Evolutionary conservation across 73 alveolate species (phyloP).

Genomic region (Paramecium pentaurelia): DNA sequence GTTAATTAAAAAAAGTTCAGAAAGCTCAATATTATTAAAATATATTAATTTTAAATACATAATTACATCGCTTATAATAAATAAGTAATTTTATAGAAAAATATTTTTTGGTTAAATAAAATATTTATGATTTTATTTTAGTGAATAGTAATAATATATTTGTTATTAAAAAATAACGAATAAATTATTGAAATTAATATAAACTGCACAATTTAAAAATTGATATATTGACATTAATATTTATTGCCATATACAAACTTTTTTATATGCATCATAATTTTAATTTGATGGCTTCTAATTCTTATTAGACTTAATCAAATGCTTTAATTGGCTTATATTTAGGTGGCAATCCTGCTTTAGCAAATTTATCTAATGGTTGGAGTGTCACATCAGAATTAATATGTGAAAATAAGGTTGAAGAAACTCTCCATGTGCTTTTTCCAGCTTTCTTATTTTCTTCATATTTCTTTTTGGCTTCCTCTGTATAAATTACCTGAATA

Average conservation of each 20-base stretch:
- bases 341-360: slow-evolving; percentile 32
- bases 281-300: slow-evolving; percentile 27
- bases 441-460: slow-evolving; percentile 52
- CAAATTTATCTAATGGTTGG: slow-evolving; percentile 77
- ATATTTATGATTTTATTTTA: too few relatives aligned
- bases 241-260: not conserved
- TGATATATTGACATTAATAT: not conserved
- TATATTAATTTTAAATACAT: too few relatives aligned
- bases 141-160: not conserved
- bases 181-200: too few relatives aligned
- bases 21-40: too few relatives aligned
- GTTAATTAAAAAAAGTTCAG: too few relatives aligned
- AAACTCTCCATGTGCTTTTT: slow-evolving; percentile 81
- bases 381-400: slow-evolving; percentile 75
- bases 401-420: slow-evolving; percentile 85
- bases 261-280: not conserved
- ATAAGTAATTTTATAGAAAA: not conserved
- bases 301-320: not conserved
- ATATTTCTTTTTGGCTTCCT: slow-evolving; percentile 50
- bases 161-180: too few relatives aligned
- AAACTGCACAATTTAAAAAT: too few relatives aligned
- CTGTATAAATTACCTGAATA: slow-evolving; percentile 64
- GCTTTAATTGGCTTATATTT: slow-evolving; percentile 6
- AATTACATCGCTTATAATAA: too few relatives aligned
- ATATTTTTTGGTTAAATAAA: not conserved